These are phyloP conservation scores for Ophiocytium majus DNA, from an alignment of 352 stramenopile species.

Conservation along the genomic window DNA sequence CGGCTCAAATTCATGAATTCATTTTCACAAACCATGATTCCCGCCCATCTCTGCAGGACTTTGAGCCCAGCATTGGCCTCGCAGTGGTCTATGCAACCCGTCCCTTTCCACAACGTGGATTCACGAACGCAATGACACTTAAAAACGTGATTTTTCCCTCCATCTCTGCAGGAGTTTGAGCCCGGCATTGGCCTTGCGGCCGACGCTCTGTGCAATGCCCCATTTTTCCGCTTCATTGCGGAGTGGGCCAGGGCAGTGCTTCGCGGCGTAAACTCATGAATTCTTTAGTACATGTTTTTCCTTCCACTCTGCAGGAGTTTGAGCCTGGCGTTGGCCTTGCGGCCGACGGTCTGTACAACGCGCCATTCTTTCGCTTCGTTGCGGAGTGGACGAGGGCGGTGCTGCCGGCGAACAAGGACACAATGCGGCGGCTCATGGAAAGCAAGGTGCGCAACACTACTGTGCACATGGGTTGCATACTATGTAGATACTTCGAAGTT, in stretches of 20 bases:
- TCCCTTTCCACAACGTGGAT: no score
- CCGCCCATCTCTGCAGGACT: no score
- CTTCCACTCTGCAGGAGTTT: slow-evolving; percentile 9
- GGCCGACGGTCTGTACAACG: background rate
- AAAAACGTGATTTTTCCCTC: background rate
- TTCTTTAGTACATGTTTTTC: background rate
- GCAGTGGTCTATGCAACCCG: no score
- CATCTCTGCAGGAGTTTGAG: background rate
- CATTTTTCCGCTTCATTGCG: background rate
- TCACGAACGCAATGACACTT: background rate
- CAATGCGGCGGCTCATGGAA: background rate
- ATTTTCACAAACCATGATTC: no score
- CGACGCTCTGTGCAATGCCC: no score
- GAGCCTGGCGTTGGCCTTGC: slow-evolving; percentile 7
- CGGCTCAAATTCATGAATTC: no score
- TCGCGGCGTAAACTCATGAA: background rate
- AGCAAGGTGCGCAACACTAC: slow-evolving; percentile 2
- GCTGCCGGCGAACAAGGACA: background rate
- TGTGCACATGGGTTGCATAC: no score
- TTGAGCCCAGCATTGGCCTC: no score
- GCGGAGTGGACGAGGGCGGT: slow-evolving; percentile 6
- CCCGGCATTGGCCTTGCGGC: background rate
- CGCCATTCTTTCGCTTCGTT: slow-evolving; percentile 20
- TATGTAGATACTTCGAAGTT: no score
- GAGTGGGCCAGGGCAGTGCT: background rate